These are phyloP conservation scores for Brachypodium distachyon DNA, from an alignment of 202 grass and related monocot species.

Conservation along the genomic window DNA sequence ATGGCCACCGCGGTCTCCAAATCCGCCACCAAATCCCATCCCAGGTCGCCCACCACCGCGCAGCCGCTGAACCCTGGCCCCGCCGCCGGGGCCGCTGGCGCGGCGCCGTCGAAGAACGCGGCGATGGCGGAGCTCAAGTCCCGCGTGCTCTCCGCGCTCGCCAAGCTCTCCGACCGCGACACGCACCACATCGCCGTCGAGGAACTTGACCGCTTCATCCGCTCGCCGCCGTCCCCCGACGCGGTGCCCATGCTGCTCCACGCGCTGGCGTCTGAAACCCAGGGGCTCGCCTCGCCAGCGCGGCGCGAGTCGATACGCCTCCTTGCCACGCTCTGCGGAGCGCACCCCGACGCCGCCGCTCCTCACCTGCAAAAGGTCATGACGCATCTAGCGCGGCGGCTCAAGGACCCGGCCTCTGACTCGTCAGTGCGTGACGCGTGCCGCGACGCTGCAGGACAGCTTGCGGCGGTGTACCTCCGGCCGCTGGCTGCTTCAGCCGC, in stretches of 20 bases:
- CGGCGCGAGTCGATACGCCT: constrained; percentile 67
- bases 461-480: constrained; percentile 62
- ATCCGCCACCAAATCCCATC: constrained; percentile 28
- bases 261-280: constrained; percentile 54
- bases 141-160: constrained; percentile 54
- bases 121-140: constrained; percentile 95
- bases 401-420: constrained; percentile 81
- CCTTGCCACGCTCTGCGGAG: constrained; percentile 56
- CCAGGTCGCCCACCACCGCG: constrained; percentile 22
- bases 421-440: constrained; percentile 80
- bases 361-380: constrained; percentile 73
- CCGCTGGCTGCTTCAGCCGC: constrained; percentile 15
- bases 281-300: constrained; percentile 31
- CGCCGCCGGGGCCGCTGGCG: background rate
- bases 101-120: constrained; percentile 54
- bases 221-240: constrained; percentile 54
- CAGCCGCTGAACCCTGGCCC: constrained; percentile 4
- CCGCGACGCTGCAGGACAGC: constrained; percentile 48
- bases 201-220: constrained; percentile 83
- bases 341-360: constrained; percentile 48
- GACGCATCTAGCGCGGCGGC: constrained; percentile 51
- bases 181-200: constrained; percentile 92
- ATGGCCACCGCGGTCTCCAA: constrained; percentile 43
- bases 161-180: constrained; percentile 92
- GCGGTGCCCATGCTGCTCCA: constrained; percentile 83